A percentile compares a stretch with the other conserved stretches of the same genome.
Conservation (phyloP, 2,329 filamentous ascomycete species). For the Pleurostoma richardsiae region DNA sequence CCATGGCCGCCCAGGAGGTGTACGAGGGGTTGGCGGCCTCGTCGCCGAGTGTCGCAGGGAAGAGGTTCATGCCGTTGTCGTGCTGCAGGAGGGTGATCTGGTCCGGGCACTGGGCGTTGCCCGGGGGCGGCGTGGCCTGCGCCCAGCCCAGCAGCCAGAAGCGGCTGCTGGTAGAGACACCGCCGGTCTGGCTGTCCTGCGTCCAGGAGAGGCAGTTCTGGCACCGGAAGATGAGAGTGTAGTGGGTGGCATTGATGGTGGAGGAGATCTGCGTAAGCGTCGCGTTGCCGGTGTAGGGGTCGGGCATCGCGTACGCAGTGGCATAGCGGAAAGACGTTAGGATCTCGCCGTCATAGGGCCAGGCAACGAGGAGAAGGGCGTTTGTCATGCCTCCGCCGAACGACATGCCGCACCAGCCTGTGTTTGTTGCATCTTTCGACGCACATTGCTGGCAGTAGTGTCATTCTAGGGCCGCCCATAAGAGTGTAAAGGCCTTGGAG, state of each 20-base stretch:
- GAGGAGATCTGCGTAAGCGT: constrained; percentile 50
- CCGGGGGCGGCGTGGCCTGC: constrained; percentile 33
- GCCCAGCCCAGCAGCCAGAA: constrained; percentile 42
- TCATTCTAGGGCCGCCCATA: constrained; percentile 1
- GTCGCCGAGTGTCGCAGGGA: constrained; percentile 17
- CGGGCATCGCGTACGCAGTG: constrained; percentile 48
- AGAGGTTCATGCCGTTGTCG: constrained; percentile 24
- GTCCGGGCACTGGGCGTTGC: constrained; percentile 25
- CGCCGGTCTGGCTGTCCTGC: constrained; percentile 34
- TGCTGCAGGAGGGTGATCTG: constrained; percentile 23
- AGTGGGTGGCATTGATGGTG: constrained; percentile 49
- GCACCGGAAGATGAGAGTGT: constrained; percentile 55
- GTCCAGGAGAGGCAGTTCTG: constrained; percentile 44
- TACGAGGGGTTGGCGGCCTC: constrained; percentile 23
- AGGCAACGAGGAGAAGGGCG: constrained; percentile 46
- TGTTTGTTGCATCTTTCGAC: constrained; percentile 28
- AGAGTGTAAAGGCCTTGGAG: constrained; percentile 1
- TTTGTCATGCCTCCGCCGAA: constrained; percentile 48
- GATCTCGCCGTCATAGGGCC: constrained; percentile 40
- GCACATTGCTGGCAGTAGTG: constrained; percentile 30
- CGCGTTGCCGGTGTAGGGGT: constrained; percentile 52
- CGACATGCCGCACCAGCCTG: constrained; percentile 49
- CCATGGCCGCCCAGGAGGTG: constrained; percentile 20
- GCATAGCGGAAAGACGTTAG: constrained; percentile 48
- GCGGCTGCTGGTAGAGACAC: constrained; percentile 19